Conservation (phyloP, 257 asterid species). For the Phtheirospermum japonicum region DNA sequence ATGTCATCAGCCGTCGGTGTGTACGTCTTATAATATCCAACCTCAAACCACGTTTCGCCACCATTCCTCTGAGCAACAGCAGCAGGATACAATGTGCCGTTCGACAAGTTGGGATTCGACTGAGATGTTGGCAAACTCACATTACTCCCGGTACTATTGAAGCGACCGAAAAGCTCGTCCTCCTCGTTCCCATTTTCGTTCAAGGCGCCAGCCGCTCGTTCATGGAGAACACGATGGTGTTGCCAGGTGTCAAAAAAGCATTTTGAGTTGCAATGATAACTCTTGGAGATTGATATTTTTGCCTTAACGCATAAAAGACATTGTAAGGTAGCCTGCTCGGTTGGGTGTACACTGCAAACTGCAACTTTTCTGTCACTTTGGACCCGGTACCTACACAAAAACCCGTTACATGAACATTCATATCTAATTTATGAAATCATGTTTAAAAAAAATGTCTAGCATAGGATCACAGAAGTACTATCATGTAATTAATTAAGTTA, state of each 20-base stretch:
- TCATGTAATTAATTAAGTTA: conserved; percentile 6
- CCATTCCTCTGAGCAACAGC: conserved; percentile 75
- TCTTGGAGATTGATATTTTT: conserved; percentile 72
- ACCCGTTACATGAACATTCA: conserved; percentile 16
- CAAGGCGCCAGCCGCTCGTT: conserved; percentile 78
- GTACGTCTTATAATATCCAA: conserved; percentile 76
- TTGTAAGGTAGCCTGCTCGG: conserved; percentile 91
- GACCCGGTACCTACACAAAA: conserved; percentile 75
- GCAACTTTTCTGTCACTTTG: conserved; percentile 89
- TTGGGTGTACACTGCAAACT: conserved; percentile 89
- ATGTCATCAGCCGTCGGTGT: conserved; percentile 94
- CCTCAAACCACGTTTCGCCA: conserved; percentile 94
- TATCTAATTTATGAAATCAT: neutral
- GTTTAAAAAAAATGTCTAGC: neutral
- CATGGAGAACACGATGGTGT: conserved; percentile 90
- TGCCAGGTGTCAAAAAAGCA: conserved; percentile 95
- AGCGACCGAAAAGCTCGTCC: conserved; percentile 83
- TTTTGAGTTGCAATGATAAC: conserved; percentile 90
- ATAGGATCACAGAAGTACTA: conserved; percentile 6
- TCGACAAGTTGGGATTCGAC: conserved; percentile 58
- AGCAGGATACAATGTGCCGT: conserved; percentile 70
- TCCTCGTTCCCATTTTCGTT: conserved; percentile 83
- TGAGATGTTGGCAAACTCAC: conserved; percentile 53
- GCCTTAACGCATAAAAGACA: conserved; percentile 92
- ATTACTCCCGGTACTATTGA: conserved; percentile 61